These are phyloP conservation scores for Claviceps sp. DNA, from an alignment of 2,329 filamentous ascomycete species.

Conservation along the genomic window DNA sequence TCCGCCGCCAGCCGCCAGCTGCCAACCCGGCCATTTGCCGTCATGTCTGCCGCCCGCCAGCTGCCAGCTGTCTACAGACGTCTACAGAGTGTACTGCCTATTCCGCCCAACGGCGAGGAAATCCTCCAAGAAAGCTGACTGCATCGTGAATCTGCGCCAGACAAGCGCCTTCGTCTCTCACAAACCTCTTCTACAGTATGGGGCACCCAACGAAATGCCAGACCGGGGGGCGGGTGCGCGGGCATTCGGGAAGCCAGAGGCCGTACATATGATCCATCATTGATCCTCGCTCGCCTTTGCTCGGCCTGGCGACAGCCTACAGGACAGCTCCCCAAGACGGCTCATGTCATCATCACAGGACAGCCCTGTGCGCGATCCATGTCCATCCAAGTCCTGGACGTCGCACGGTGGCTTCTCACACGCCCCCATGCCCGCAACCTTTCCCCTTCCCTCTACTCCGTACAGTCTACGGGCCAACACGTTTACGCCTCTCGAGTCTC, in stretches of 20 bases:
- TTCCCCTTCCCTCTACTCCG: background rate
- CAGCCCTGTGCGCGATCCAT: background rate
- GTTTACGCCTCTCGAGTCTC: background rate
- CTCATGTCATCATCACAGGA: slow-evolving; percentile 6
- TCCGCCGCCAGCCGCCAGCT: slow-evolving; percentile 10
- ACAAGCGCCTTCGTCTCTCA: slow-evolving; percentile 1
- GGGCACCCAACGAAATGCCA: background rate
- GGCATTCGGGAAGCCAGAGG: background rate
- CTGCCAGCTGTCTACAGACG: background rate
- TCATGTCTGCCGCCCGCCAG: no score
- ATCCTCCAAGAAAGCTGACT: background rate
- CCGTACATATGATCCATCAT: background rate
- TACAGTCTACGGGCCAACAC: background rate
- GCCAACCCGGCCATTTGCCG: background rate
- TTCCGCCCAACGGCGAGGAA: no score
- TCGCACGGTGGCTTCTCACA: background rate
- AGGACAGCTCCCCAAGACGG: background rate
- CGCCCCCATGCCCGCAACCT: background rate
- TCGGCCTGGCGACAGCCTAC: background rate
- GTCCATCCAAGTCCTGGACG: background rate
- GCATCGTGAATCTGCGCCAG: background rate
- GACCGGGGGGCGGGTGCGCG: background rate
- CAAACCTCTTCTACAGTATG: background rate
- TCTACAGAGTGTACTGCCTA: background rate
- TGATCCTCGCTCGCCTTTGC: background rate